Evolutionary conservation across 768 basidiomycete species (phyloP), one percentile per base, ranked within the genome.

Genomic region (Holtermanniella nyarrowii): DNA sequence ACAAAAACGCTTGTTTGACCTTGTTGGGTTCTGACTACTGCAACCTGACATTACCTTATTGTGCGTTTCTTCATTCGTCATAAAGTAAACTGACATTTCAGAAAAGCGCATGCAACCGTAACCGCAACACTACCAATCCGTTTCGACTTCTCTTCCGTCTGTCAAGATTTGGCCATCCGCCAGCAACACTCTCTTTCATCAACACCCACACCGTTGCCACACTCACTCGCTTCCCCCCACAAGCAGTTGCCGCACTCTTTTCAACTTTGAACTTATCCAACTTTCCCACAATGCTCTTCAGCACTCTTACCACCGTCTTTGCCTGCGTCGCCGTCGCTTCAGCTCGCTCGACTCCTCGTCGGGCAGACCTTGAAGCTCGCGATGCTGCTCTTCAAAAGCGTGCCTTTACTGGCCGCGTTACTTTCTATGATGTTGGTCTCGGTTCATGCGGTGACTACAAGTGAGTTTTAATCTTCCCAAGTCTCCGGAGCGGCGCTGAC

Each of bases 401-500:
- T 18, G 47, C 50, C 11, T 61, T 50, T 52, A 50, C 44, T n/a
- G 62, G 61, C n/a, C 53, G 65, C 41, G 65, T 62, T 18, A 77
- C 76, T 1, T 77, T 54, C 57, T 77, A 71, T 47, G 71, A 72
- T 18, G 74, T 64, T 23, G 76, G 77, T 22, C 68, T 77, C 12
- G 77, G 77, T 20, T 74, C 77, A 50, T 77, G 77, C 51, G 77
- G 77, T 22, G 0, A 41, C 12, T 57, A 59, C 56, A 68, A 68
- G 57, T 59, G 53, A 44, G 39, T 44, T 5, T 48, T 31, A n/a
- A 22, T 46, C 43, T 50, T 14, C 49, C 26, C 20, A 5, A n/a
- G 22, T 27, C 40, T n/a, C n/a, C n/a, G n/a, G n/a, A n/a, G n/a
- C n/a, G n/a, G n/a, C n/a, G n/a, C n/a, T n/a, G n/a, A n/a, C n/a